Percentiles rank a stretch among this genome's conserved stretches.
Conservation (phyloP, 202 grass and related monocot genomes). For the Elaeis oleifera region DNA sequence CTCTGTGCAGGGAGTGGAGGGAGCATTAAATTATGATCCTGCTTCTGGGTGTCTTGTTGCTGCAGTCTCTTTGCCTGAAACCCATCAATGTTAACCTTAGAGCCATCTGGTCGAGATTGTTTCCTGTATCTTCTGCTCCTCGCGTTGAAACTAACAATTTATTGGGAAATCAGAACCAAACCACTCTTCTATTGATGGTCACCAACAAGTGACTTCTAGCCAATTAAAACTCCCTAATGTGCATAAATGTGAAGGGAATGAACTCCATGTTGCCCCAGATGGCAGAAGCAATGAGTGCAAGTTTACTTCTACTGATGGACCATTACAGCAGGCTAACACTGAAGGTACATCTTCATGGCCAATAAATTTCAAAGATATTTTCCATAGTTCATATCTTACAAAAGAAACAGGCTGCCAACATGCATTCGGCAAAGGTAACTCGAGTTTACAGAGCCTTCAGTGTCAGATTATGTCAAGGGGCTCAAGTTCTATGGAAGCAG, state of each 20-base stretch:
- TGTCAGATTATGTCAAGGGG: slow-evolving; percentile 23
- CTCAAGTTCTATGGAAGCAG: slow-evolving; percentile 18
- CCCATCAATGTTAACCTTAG: neutral
- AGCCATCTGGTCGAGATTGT: slow-evolving; percentile 4
- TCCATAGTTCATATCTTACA: slow-evolving; percentile 4
- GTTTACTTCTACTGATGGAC: slow-evolving; percentile 13
- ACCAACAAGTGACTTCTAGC: neutral
- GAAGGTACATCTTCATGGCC: slow-evolving; percentile 11
- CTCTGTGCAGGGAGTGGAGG: slow-evolving; percentile 73
- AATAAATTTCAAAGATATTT: slow-evolving; percentile 5
- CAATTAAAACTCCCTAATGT: neutral
- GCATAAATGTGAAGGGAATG: slow-evolving; percentile 14
- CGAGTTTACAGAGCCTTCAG: neutral
- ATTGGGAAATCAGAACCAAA: slow-evolving; percentile 37
- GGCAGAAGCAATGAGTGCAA: slow-evolving; percentile 5
- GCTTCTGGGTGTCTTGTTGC: slow-evolving; percentile 65
- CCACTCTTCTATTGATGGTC: neutral
- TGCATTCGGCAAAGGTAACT: neutral
- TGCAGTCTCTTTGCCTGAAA: slow-evolving; percentile 36
- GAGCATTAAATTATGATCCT: slow-evolving; percentile 75
- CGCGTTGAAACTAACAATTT: slow-evolving; percentile 23
- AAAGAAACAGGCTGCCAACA: slow-evolving; percentile 6
- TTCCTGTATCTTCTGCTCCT: slow-evolving; percentile 22
- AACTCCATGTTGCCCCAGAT: slow-evolving; percentile 17
- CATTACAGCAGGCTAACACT: slow-evolving; percentile 7